These are phyloP conservation scores for Neurospora sp. DNA, from an alignment of 495 filamentous ascomycete genomes.

Conservation along the genomic window DNA sequence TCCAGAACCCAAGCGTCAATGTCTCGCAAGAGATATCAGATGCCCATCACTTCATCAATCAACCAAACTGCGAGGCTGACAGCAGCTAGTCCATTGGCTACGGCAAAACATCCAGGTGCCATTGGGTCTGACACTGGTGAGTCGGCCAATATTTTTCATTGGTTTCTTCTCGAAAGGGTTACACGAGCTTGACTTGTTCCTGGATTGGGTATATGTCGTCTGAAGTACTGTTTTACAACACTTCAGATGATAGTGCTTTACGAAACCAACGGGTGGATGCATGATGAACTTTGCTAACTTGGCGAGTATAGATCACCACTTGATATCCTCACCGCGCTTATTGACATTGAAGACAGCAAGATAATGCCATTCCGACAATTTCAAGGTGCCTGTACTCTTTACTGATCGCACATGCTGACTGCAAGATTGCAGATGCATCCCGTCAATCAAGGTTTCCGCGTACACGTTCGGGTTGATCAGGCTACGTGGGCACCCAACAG, in stretches of 20 bases:
- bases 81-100: neutral
- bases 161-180: neutral
- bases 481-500: neutral
- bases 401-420: neutral
- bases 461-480: neutral
- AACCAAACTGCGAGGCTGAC: neutral
- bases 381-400: neutral
- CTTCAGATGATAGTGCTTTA: neutral
- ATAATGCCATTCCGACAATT: neutral
- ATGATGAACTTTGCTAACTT: neutral
- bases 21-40: neutral
- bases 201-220: slow-evolving; percentile 4
- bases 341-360: neutral
- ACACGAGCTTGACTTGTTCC: slow-evolving; percentile 6
- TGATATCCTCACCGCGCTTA: neutral
- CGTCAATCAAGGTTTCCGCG: neutral
- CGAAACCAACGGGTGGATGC: neutral
- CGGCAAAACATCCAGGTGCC: neutral
- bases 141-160: neutral
- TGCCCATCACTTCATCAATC: neutral
- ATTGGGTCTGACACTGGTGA: neutral
- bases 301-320: neutral
- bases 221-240: neutral
- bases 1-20: neutral
- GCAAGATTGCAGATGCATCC: neutral